Conservation (phyloP, 768 basidiomycete genomes). For the Serendipita sp. region DNA sequence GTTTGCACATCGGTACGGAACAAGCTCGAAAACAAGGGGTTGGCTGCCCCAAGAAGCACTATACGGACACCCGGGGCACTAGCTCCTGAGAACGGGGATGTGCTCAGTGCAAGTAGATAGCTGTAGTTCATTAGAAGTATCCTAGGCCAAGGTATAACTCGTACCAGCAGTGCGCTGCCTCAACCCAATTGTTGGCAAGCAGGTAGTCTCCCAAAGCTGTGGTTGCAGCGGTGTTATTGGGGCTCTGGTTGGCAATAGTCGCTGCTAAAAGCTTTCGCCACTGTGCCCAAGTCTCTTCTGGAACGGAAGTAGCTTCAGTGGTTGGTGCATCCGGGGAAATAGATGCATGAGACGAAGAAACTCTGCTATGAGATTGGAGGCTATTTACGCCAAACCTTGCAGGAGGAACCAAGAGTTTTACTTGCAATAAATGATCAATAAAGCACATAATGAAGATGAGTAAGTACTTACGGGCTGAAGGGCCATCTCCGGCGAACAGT, state of each 20-base stretch:
- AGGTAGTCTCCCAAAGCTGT: slow-evolving; percentile 77
- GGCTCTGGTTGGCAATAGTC: slow-evolving; percentile 35
- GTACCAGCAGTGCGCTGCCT: slow-evolving; percentile 88
- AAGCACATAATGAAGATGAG: background rate
- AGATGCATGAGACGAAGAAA: background rate
- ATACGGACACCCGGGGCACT: slow-evolving; percentile 52
- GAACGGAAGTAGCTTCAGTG: slow-evolving; percentile 22
- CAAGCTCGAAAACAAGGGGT: slow-evolving; percentile 32
- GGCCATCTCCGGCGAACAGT: slow-evolving; percentile 69
- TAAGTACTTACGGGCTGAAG: slow-evolving; percentile 43
- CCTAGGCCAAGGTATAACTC: slow-evolving; percentile 16
- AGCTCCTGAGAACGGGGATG: slow-evolving; percentile 55
- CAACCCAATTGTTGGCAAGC: slow-evolving; percentile 48
- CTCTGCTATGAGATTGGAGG: slow-evolving; percentile 34
- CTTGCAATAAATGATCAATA: slow-evolving; percentile 8
- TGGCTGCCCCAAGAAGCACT: slow-evolving; percentile 54
- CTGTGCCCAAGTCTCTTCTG: slow-evolving; percentile 12
- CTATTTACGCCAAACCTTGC: slow-evolving; percentile 55
- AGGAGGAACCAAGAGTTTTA: background rate
- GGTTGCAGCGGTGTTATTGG: slow-evolving; percentile 58
- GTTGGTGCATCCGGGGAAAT: background rate
- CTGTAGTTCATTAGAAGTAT: slow-evolving; percentile 24
- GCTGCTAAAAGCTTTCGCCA: slow-evolving; percentile 2
- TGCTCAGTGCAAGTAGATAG: slow-evolving; percentile 74
- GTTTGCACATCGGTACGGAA: slow-evolving; percentile 56